These are phyloP conservation scores for Sporothrix variecibatus DNA, from an alignment of 2,329 filamentous ascomycete species.

Conservation along the genomic window DNA sequence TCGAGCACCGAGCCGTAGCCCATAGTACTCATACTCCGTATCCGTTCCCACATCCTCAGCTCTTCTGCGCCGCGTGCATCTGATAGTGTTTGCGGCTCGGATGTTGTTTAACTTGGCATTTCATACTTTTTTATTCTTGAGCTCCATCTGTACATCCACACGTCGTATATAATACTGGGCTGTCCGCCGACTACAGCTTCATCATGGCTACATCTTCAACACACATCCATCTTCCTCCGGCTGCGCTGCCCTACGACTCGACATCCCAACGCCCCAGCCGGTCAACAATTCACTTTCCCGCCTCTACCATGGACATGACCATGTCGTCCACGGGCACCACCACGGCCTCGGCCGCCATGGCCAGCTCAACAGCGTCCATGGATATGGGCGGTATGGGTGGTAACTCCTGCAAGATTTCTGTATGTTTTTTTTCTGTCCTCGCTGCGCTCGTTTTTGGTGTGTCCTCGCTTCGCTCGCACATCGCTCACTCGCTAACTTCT, in stretches of 20 bases:
- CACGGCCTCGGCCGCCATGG: not conserved
- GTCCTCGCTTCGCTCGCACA: not conserved
- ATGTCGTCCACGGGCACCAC: conserved; percentile 6
- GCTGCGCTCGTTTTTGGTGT: conserved; percentile 14
- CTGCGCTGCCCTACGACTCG: not conserved
- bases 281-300: not conserved
- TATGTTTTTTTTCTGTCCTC: conserved; percentile 40
- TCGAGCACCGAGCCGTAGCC: not conserved
- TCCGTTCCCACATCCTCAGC: not conserved
- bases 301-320: conserved; percentile 13
- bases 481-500: not conserved
- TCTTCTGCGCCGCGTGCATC: not conserved
- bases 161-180: not conserved
- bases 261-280: not conserved
- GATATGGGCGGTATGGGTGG: conserved; percentile 39
- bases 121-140: not conserved
- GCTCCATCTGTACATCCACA: not conserved
- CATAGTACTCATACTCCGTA: not conserved
- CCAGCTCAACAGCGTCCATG: conserved; percentile 28
- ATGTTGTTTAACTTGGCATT: not conserved
- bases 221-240: not conserved
- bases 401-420: conserved; percentile 46
- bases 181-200: not conserved
- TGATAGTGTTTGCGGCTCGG: not conserved
- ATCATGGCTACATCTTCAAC: not conserved